Evolutionary conservation across 1,284 basidiomycete genomes (phyloP).

Genomic region (Apiotrichum brassicae): DNA sequence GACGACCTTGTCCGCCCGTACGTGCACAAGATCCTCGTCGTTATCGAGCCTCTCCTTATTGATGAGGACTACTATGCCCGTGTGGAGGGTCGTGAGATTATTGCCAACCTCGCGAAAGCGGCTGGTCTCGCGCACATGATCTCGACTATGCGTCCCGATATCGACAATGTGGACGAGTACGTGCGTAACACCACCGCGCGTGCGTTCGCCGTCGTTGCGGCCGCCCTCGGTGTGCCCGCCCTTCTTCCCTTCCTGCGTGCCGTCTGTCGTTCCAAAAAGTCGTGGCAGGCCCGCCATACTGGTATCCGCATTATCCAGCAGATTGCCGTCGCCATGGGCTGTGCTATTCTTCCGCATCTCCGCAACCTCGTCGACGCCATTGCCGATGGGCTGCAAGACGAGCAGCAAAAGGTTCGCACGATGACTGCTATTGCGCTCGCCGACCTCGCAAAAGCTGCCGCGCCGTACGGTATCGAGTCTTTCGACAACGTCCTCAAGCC

Average conservation of each 20-base stretch:
- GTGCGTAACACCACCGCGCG: constrained; percentile 98
- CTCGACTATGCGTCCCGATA: constrained; percentile 99
- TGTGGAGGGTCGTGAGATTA: constrained; percentile 98
- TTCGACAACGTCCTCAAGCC: constrained; percentile 98
- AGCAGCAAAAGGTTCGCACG: constrained; percentile 97
- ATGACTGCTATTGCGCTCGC: constrained; percentile 98
- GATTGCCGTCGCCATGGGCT: constrained; percentile 99
- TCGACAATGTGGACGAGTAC: constrained; percentile 99
- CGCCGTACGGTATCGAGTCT: constrained; percentile 98
- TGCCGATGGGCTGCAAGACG: constrained; percentile 90
- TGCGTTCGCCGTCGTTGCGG: constrained; percentile 98
- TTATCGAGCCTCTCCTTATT: constrained; percentile 97
- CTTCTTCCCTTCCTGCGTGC: constrained; percentile 97
- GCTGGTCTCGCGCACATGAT: constrained; percentile 99
- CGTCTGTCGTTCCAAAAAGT: constrained; percentile 97
- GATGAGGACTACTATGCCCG: constrained; percentile 99
- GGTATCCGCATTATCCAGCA: constrained; percentile 99
- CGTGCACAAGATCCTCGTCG: constrained; percentile 97
- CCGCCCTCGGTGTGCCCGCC: constrained; percentile 94
- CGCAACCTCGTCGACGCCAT: constrained; percentile 96
- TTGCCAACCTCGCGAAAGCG: constrained; percentile 96
- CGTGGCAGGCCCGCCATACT: constrained; percentile 98
- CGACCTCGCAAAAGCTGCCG: constrained; percentile 91
- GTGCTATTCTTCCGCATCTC: constrained; percentile 94
- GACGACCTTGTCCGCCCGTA: constrained; percentile 98